Evolutionary conservation across 805 yeast species (phyloP), one percentile per base, ranked within the genome.

Genomic region (Saccharomycopsis olivae): DNA sequence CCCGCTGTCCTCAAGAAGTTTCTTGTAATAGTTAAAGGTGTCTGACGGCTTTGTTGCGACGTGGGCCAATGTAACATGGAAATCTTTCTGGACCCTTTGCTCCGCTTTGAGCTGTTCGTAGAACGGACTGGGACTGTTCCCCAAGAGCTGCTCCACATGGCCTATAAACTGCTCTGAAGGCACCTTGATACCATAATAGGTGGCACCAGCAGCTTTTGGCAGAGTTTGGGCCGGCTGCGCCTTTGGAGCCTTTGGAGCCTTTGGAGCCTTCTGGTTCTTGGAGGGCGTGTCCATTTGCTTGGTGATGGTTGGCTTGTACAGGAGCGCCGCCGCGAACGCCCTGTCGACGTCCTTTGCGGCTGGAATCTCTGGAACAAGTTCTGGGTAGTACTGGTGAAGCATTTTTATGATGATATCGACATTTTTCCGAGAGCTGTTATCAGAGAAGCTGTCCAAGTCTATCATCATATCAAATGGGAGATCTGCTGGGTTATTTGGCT

Each of bases 11-110:
- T 15, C 20, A 23, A 23, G 25, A 8, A 8, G 6, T 18, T 29
- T 23, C n/a, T n/a, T n/a, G n/a, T n/a, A n/a, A n/a, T n/a, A n/a
- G 33, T 33, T 40, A 23, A 24, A 17, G 16, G 14, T 24, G 18
- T 25, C 10, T 23, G 6, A 28, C 18, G 33, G 35, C 3, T 55
- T 51, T 32, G 57, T 61, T 18, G 45, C 40, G 0, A 55, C 47
- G 52, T 82, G 94, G 3, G 72, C 64, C 33, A 82, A 52, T 0
- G 94, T 85, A 2, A 83, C 69, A 52, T 84, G 94, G 48, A 82
- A 77, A 21, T 64, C 64, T 0, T 53, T 37, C 47, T 75, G 84
- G 1, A 78, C 54, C 25, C 75, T 57, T 1, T 56, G 52, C 10
- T 23, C 25, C 10, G 10, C 25, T 23, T 23, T 10, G 10, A 23